Conservation (phyloP, 306 rosid species). For the Cercis canadensis region DNA sequence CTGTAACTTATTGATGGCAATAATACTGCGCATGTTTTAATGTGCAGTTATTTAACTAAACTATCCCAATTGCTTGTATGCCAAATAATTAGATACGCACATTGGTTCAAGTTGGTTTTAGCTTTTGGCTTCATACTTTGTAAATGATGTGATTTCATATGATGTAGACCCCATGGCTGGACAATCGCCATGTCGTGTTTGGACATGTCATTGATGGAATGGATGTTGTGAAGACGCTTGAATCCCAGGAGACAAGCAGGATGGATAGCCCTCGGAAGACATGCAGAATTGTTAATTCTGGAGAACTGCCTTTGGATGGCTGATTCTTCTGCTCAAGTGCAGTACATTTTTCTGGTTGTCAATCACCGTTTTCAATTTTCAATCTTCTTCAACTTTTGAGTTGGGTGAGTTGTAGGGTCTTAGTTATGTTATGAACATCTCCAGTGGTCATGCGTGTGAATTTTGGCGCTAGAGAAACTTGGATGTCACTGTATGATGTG, state of each 20-base stretch:
- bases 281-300: slow-evolving; percentile 76
- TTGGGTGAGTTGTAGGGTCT: background rate
- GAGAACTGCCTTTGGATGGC: slow-evolving; percentile 68
- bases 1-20: background rate
- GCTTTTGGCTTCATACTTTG: slow-evolving; percentile 27
- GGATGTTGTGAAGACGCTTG: slow-evolving; percentile 73
- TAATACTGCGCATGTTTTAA: background rate
- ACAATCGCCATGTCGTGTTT: slow-evolving; percentile 87
- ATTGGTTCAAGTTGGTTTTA: slow-evolving; percentile 29
- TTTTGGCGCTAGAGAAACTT: background rate
- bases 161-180: slow-evolving; percentile 92
- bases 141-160: slow-evolving; percentile 34
- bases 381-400: background rate
- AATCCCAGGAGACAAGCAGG: slow-evolving; percentile 85
- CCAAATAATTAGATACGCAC: background rate
- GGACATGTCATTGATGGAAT: slow-evolving; percentile 81
- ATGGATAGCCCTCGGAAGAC: slow-evolving; percentile 72
- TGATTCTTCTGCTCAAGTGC: slow-evolving; percentile 42
- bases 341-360: slow-evolving; percentile 29
- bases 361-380: slow-evolving; percentile 14
- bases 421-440: too few relatives aligned
- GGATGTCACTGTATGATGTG: background rate
- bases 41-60: slow-evolving; percentile 2
- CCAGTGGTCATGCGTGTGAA: background rate
- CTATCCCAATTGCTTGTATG: background rate